A percentile compares a stretch with the other conserved stretches of the same genome.
Conservation (phyloP, 1,139 yeast species). For the Nakaseomyces uthaithaninus region DNA sequence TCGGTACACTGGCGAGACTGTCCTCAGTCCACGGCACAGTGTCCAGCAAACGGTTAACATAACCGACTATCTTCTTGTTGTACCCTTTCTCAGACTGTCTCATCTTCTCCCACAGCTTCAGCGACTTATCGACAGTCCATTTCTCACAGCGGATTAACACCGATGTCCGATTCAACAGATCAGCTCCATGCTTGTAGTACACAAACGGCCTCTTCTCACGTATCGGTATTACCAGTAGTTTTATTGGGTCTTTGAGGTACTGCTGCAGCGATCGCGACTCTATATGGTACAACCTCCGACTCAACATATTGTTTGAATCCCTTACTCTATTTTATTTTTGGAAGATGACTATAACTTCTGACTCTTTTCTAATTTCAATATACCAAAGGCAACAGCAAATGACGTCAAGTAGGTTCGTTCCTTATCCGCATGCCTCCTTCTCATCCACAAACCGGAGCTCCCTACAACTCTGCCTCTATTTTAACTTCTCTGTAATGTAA, state of each 20-base stretch:
- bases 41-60: conserved; percentile 37
- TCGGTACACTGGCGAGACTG: conserved; percentile 44
- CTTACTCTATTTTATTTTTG: no score
- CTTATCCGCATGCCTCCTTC: no score
- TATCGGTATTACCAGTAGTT: conserved; percentile 52
- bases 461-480: no score
- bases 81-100: conserved; percentile 36
- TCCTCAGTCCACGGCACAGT: conserved; percentile 47
- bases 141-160: conserved; percentile 30
- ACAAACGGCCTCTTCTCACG: conserved; percentile 49
- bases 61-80: conserved; percentile 38
- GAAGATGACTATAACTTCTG: no score
- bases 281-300: conserved; percentile 2
- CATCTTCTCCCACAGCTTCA: conserved; percentile 41
- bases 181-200: conserved; percentile 49
- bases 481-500: no score
- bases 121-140: conserved; percentile 41
- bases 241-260: conserved; percentile 35
- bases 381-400: no score
- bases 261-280: conserved; percentile 11
- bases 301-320: no score
- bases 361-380: no score
- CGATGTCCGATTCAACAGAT: conserved; percentile 30
- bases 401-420: no score
- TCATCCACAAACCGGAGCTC: no score